Conservation (phyloP, 2,329 filamentous ascomycete species). For the Venturia pyrina region DNA sequence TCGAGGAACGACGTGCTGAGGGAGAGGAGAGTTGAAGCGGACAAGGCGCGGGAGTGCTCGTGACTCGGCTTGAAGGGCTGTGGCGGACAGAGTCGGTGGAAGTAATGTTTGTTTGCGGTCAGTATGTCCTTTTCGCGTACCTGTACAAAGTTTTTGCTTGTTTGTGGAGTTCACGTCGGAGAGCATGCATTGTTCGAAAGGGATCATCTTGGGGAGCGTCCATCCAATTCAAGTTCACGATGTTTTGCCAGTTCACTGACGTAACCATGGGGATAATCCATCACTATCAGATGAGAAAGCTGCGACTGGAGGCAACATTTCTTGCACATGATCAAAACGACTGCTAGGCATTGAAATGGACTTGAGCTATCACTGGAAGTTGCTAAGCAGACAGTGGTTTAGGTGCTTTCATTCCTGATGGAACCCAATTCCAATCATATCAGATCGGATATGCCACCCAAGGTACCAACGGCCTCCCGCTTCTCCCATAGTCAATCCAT, state of each 20-base stretch:
- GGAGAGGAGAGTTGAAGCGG: not conserved
- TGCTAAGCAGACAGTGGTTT: not conserved
- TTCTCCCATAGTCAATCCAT: not conserved
- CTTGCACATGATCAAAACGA: too few relatives aligned
- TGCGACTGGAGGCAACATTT: too few relatives aligned
- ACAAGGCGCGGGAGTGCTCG: not conserved
- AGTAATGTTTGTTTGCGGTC: not conserved
- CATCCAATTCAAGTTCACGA: not conserved
- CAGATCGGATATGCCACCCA: not conserved
- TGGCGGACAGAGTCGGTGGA: not conserved
- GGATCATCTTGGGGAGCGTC: not conserved
- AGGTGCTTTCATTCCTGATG: not conserved
- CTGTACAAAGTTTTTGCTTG: not conserved
- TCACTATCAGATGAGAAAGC: too few relatives aligned
- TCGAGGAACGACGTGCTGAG: not conserved
- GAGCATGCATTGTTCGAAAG: not conserved
- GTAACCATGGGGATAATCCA: not conserved
- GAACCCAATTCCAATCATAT: not conserved
- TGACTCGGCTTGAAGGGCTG: not conserved
- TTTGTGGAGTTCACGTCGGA: not conserved
- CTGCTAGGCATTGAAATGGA: not conserved
- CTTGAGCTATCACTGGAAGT: not conserved
- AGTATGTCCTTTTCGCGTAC: not conserved
- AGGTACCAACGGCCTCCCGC: not conserved
- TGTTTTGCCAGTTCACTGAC: not conserved